Conservation (phyloP, 768 basidiomycete species). For the Mycena crocata region DNA sequence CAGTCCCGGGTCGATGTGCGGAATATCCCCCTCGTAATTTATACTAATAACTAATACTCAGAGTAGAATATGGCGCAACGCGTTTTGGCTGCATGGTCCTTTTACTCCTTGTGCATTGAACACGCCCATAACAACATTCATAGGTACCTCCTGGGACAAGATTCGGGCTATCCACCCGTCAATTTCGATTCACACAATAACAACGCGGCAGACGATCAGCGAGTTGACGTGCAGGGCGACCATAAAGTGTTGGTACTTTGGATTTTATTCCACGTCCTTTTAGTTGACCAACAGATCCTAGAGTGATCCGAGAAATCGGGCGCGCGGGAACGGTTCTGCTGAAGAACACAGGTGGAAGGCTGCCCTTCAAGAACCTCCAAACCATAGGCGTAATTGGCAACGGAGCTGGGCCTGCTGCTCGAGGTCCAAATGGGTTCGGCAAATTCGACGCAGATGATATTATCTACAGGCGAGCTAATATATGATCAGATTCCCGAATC, state of each 20-base stretch:
- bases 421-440: constrained; percentile 66
- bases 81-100: constrained; percentile 74
- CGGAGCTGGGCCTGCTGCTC: constrained; percentile 63
- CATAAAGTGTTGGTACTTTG: constrained; percentile 55
- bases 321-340: constrained; percentile 58
- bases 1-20: constrained; percentile 63
- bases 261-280: background rate
- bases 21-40: background rate
- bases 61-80: constrained; percentile 74
- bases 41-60: constrained; percentile 38
- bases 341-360: constrained; percentile 50
- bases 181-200: constrained; percentile 70
- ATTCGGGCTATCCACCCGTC: constrained; percentile 64
- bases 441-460: too few relatives aligned
- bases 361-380: constrained; percentile 13
- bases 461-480: too few relatives aligned
- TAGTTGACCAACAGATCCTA: background rate
- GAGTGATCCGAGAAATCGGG: constrained; percentile 56
- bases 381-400: constrained; percentile 67
- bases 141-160: constrained; percentile 61
- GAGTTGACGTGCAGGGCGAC: constrained; percentile 68
- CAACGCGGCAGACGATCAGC: constrained; percentile 49
- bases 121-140: background rate
- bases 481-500: constrained; percentile 53
- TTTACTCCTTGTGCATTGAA: background rate